These are phyloP conservation scores for Phytophthora constricta DNA, from an alignment of 352 stramenopile genomes.

Conservation along the genomic window DNA sequence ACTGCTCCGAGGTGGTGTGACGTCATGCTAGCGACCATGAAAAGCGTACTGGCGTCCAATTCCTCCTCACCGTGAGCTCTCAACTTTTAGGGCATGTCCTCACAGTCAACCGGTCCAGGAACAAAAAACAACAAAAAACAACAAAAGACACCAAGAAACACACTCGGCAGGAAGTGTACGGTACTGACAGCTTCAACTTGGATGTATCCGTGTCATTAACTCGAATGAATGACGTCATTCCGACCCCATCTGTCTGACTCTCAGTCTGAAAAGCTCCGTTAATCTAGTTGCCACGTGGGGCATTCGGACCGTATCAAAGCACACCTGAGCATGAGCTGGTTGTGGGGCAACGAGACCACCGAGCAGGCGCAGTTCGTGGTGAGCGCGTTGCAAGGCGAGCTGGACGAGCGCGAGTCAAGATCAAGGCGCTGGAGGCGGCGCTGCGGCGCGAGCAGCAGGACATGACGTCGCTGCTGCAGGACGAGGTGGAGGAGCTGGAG, in stretches of 20 bases:
- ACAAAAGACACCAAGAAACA: too few relatives aligned
- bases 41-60: slow-evolving; percentile 8
- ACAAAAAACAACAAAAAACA: too few relatives aligned
- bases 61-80: too few relatives aligned
- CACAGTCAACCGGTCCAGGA: too few relatives aligned
- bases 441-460: slow-evolving; percentile 81
- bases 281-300: not conserved
- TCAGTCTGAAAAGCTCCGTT: slow-evolving; percentile 8
- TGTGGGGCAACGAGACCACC: slow-evolving; percentile 87
- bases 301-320: not conserved
- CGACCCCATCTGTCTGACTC: slow-evolving; percentile 21
- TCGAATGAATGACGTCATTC: slow-evolving; percentile 21
- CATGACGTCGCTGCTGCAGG: slow-evolving; percentile 58
- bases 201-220: slow-evolving; percentile 1
- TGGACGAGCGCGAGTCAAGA: slow-evolving; percentile 86
- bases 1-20: slow-evolving; percentile 18
- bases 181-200: not conserved
- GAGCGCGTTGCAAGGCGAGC: slow-evolving; percentile 76
- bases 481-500: slow-evolving; percentile 77
- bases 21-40: slow-evolving; percentile 17
- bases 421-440: slow-evolving; percentile 77
- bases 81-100: too few relatives aligned
- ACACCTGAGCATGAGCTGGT: slow-evolving; percentile 63
- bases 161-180: too few relatives aligned
- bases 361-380: slow-evolving; percentile 88